These are phyloP conservation scores for Chrysanthemum seticuspe DNA, from an alignment of 129 eudicot species.

Conservation along the genomic window DNA sequence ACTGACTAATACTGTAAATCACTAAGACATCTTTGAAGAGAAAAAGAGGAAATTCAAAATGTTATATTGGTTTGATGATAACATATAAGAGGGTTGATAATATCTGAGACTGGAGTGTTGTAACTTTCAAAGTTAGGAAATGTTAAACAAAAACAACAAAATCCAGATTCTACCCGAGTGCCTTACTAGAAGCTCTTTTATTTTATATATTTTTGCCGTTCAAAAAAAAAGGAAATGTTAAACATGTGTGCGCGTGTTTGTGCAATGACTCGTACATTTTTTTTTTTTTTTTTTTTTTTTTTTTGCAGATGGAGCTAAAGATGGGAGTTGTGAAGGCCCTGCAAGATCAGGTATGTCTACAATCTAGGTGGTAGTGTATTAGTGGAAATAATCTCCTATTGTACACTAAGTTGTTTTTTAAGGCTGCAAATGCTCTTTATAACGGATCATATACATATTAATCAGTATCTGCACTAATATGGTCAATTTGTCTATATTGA, in stretches of 20 bases:
- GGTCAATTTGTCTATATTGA: neutral
- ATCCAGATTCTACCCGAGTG: too few species aligned
- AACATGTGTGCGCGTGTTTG: neutral
- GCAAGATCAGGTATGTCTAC: conserved; percentile 26
- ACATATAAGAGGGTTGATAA: neutral
- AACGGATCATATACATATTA: neutral
- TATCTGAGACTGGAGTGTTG: neutral
- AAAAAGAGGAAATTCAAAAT: neutral
- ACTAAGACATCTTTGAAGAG: neutral
- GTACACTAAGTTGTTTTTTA: neutral
- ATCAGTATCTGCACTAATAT: neutral
- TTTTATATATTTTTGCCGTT: too few species aligned
- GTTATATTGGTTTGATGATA: neutral
- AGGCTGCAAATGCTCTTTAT: conserved; percentile 1
- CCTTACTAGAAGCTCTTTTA: too few species aligned
- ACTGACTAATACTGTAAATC: neutral
- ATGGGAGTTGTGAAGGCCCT: conserved; percentile 26
- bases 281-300: neutral
- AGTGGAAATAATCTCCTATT: neutral
- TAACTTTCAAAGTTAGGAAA: neutral
- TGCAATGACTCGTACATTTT: neutral
- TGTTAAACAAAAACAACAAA: neutral
- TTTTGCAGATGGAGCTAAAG: conserved; percentile 28
- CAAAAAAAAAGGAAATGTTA: neutral
- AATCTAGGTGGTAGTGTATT: neutral